Conservation (phyloP, 768 basidiomycete species). For the Tulasnella sp. region DNA sequence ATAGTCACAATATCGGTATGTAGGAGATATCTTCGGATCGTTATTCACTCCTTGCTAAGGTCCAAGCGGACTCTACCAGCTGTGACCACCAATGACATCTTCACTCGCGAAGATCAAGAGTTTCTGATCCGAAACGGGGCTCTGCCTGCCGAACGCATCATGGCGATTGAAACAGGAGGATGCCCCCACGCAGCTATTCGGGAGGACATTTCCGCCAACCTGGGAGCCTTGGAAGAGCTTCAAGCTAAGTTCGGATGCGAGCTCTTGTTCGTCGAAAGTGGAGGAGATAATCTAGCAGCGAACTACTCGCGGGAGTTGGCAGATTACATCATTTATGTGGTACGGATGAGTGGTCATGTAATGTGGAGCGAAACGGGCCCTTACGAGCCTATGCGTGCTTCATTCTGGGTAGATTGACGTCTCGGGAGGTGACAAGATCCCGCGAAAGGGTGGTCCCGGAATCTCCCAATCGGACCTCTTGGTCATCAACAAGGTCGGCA, state of each 20-base stretch:
- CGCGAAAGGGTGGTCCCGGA: constrained; percentile 95
- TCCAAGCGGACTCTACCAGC: constrained; percentile 45
- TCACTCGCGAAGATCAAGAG: constrained; percentile 96
- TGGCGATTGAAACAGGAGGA: constrained; percentile 96
- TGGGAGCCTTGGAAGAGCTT: constrained; percentile 90
- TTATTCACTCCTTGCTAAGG: neutral
- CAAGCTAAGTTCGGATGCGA: constrained; percentile 90
- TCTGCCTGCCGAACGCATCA: constrained; percentile 75
- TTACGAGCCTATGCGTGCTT: neutral
- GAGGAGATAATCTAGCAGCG: constrained; percentile 86
- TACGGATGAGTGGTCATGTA: constrained; percentile 36
- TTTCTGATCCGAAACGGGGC: constrained; percentile 93
- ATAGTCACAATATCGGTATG: constrained; percentile 84
- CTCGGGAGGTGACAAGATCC: constrained; percentile 92
- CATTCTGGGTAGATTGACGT: constrained; percentile 40
- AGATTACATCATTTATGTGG: constrained; percentile 94
- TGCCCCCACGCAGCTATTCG: constrained; percentile 98
- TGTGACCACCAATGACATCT: constrained; percentile 99
- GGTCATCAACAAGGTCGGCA: constrained; percentile 84
- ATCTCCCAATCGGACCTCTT: constrained; percentile 91
- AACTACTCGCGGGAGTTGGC: constrained; percentile 96
- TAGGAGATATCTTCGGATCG: neutral
- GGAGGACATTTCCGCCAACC: constrained; percentile 96
- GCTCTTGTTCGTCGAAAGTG: constrained; percentile 89
- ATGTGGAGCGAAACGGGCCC: no score